Evolutionary conservation across 306 rosid genomes (phyloP).

Genomic region (Benincasa hispida): DNA sequence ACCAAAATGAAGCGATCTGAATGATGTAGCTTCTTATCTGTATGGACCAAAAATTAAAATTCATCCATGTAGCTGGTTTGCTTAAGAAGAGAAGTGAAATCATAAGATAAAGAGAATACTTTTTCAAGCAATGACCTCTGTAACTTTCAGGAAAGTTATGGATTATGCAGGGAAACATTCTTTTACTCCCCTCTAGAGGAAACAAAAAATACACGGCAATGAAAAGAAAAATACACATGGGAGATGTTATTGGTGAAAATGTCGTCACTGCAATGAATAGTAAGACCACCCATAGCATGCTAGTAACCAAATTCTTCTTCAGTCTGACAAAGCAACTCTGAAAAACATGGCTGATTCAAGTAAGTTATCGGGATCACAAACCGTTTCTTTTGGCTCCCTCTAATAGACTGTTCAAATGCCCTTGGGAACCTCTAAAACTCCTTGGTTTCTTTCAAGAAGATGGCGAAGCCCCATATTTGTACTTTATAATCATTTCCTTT

Average conservation of each 20-base stretch:
- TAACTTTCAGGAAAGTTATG: neutral
- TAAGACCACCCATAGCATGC: conserved; percentile 27
- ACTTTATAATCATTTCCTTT: neutral
- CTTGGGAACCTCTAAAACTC: neutral
- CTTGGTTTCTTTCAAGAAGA: neutral
- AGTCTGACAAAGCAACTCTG: conserved; percentile 16
- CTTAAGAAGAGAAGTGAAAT: neutral
- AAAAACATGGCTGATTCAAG: conserved; percentile 31
- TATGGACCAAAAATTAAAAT: neutral
- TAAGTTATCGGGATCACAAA: conserved; percentile 20
- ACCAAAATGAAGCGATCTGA: neutral
- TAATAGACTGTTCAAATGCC: conserved; percentile 32
- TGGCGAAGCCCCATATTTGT: neutral
- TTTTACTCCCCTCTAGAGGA: neutral
- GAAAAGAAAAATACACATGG: neutral
- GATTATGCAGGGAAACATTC: neutral
- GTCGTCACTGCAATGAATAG: conserved; percentile 16
- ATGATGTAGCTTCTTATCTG: neutral
- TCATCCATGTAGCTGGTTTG: neutral
- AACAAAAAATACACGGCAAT: neutral
- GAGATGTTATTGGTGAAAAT: neutral
- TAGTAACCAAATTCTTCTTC: conserved; percentile 26
- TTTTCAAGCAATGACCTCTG: neutral
- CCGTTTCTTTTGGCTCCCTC: conserved; percentile 26
- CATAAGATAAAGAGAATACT: neutral